Evolutionary conservation across 2,329 filamentous ascomycete genomes (phyloP), one percentile per base, ranked within the genome.

Genomic region (Alternaria hordeiaustralica): DNA sequence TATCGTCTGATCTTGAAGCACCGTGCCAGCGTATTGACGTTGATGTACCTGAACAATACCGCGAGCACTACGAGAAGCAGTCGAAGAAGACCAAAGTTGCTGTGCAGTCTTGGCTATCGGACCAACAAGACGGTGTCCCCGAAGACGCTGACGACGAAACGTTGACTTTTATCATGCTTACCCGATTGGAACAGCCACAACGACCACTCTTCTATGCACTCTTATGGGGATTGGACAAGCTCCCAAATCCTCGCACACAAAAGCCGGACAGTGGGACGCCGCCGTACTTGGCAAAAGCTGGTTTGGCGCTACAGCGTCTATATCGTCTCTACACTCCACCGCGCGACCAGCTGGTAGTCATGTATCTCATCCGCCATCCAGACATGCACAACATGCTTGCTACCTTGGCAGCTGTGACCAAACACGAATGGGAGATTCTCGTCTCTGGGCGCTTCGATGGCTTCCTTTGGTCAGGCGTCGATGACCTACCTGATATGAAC

Each of bases 381-480:
- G 85, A 88, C 12, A 88, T 96, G 53, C 95, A 98, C 78, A 91
- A 96, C 74, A 89, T 97, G 30, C 88, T 98, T 4, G 90, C 93
- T 44, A 97, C 95, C 0, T 86, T 97, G 54, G 90, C 92, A 36
- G 93, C 94, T 56, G 96, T 98, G 71, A 96, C 91, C 75, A 88
- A 90, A 50, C 92, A 92, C n/a, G 95, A 98, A 80, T 98, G 95
- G 95, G 95, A 97, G 66, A 97, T 98, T 59, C 85, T 98, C 12
- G 93, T 91, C 5, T 97, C 95, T 0, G 95, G 95, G 26, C 91
- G 95, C 26, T 98, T 98, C 73, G 94, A 97, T 75, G 95, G 95
- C 5, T 98, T 98, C 81, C 85, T 97, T 20, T 97, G 95, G 89
- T 97, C 93, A 47, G 95, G 95, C 21, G 93, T 93, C 7, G 94